These are phyloP conservation scores for Paramecium octaurelia DNA, from an alignment of 73 alveolate genomes.

Conservation along the genomic window DNA sequence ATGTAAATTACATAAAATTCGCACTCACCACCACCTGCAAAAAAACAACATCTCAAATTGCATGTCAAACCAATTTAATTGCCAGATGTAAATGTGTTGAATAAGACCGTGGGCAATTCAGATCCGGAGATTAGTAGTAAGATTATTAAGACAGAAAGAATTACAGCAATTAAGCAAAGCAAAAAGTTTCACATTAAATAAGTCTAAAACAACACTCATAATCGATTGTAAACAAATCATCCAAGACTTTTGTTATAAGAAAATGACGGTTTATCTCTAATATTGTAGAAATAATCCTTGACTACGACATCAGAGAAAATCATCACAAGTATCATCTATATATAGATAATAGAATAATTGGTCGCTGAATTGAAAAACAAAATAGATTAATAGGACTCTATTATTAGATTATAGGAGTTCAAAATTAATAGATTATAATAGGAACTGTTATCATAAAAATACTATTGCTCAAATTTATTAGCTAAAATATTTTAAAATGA, in stretches of 20 bases:
- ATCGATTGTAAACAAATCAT: background rate
- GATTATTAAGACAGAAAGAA: background rate
- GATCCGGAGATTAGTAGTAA: background rate
- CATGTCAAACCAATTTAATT: background rate
- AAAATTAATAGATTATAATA: constrained; percentile 29
- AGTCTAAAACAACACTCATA: background rate
- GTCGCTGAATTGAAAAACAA: background rate
- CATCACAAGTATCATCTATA: background rate
- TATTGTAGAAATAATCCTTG: background rate
- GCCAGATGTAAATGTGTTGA: background rate
- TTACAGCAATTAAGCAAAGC: background rate
- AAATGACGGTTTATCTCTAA: background rate
- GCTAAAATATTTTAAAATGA: background rate
- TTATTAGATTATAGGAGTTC: constrained; percentile 14
- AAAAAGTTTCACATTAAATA: background rate
- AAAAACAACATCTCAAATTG: background rate
- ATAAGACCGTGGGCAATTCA: background rate
- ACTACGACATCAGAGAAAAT: background rate
- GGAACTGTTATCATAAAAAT: background rate
- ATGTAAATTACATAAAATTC: constrained; percentile 3
- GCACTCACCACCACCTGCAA: constrained; percentile 9
- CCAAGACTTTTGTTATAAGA: background rate
- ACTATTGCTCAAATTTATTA: background rate
- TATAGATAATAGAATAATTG: background rate
- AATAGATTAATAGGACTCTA: background rate